Base-by-base conservation (phyloP, 140 eudicot genomes). In the Senecio squalidus region DNA sequence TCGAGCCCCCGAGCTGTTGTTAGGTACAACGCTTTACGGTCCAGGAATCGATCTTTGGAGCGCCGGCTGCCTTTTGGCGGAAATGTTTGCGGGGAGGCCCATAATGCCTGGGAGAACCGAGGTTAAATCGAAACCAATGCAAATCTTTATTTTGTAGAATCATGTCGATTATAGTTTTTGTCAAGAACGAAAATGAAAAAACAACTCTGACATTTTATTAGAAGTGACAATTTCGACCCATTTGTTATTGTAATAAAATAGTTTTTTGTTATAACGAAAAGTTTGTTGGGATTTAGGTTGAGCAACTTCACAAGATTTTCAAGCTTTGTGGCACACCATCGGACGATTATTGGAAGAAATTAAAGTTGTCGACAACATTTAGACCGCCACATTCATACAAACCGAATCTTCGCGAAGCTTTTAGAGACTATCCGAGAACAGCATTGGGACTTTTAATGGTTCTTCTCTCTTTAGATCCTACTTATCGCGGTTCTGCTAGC, bases 271-370 rank as follows among this genome's bases (percentile, higher is more conserved):
- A 16, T 52, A 20, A 51, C 27, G 54, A 1, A 2, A 47, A 24
- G 40, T 49, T 50, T 36, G 27, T 27, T 34, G 27, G 46, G 9
- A 45, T 54, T 22, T 56, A 84, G 88, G 83, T 78, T 18, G 94
- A 84, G 67, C 89, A 81, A 60, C 74, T 81, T 48, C 94, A 84
- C 47, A 72, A 59, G 74, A 84, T 84, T 17, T 81, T 84, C 67
- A 81, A 75, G 75, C 83, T 84, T 6, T 84, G 94, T 60, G 94
- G 94, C 25, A 75, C 94, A 4, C 94, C 94, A 3, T 45, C 94
- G 29, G 94, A 78, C 29, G 89, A 81, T 3, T 84, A 62, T 65
- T 84, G 79, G 80, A 81, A 73, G 55, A 75, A 60, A 63, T 21
- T 66, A 34, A 84, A 72, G 75, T 71, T 78, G 39, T 64, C 85